Conservation (phyloP, 1,139 yeast species). For the Debaryomyces udenii region DNA sequence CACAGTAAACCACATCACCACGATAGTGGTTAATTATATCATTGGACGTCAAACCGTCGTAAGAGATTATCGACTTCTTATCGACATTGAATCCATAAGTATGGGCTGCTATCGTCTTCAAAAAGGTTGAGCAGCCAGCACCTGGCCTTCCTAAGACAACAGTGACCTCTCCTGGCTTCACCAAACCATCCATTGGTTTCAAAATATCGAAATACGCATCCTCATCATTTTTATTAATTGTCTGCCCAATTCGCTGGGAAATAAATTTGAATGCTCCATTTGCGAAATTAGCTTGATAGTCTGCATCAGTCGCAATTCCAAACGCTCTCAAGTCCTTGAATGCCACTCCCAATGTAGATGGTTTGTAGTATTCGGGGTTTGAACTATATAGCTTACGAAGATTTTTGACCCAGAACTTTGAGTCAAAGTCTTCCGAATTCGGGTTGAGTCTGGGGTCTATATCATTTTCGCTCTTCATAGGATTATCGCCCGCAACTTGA, state of each 20-base stretch:
- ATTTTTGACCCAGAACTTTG: slow-evolving; percentile 31
- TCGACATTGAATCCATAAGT: slow-evolving; percentile 72
- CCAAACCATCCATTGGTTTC: slow-evolving; percentile 67
- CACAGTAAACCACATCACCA: slow-evolving; percentile 64
- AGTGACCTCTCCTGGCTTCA: slow-evolving; percentile 71
- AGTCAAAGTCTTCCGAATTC: slow-evolving; percentile 19
- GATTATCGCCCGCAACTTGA: slow-evolving; percentile 7
- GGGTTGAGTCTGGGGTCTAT: slow-evolving; percentile 22
- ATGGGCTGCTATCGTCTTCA: slow-evolving; percentile 69
- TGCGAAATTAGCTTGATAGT: slow-evolving; percentile 18
- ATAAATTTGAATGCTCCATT: slow-evolving; percentile 17
- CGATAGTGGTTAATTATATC: slow-evolving; percentile 34
- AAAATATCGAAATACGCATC: slow-evolving; percentile 53
- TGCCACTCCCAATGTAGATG: slow-evolving; percentile 22
- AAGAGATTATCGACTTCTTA: slow-evolving; percentile 44
- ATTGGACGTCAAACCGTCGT: slow-evolving; percentile 35
- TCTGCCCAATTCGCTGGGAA: slow-evolving; percentile 1
- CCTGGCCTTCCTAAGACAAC: slow-evolving; percentile 86
- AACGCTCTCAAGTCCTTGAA: slow-evolving; percentile 22
- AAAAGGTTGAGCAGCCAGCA: slow-evolving; percentile 79
- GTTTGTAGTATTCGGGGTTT: slow-evolving; percentile 25
- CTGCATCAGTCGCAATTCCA: slow-evolving; percentile 22
- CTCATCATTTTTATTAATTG: slow-evolving; percentile 7
- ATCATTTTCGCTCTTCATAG: neutral
- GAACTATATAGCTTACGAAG: slow-evolving; percentile 22